A percentile compares a stretch with the other conserved stretches of the same genome.
Evolutionary conservation across 2,329 filamentous ascomycete genomes (phyloP).

Genomic region (Paramyrothecium roridum): DNA sequence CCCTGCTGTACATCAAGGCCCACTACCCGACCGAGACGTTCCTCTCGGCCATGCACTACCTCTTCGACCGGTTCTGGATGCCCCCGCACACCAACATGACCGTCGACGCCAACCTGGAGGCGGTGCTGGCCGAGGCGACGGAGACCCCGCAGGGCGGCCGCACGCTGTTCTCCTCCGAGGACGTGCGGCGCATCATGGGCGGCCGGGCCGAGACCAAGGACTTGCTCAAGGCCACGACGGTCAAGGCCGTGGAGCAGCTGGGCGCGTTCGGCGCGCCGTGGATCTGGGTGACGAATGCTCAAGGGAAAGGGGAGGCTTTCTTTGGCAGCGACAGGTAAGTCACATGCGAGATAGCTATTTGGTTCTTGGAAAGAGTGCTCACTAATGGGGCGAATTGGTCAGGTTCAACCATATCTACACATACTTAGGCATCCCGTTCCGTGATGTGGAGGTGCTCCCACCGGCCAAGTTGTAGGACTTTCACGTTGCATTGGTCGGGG

Average conservation of each 20-base stretch:
- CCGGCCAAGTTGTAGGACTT: slow-evolving; percentile 31
- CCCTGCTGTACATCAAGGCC: slow-evolving; percentile 64
- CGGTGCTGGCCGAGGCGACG: slow-evolving; percentile 29
- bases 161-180: slow-evolving; percentile 43
- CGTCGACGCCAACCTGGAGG: slow-evolving; percentile 49
- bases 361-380: background rate
- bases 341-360: background rate
- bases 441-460: slow-evolving; percentile 40
- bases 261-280: slow-evolving; percentile 78
- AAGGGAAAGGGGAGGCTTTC: slow-evolving; percentile 63
- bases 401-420: slow-evolving; percentile 69
- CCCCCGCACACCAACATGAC: slow-evolving; percentile 56
- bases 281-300: slow-evolving; percentile 62
- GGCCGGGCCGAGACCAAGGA: slow-evolving; percentile 45
- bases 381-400: background rate
- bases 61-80: slow-evolving; percentile 63
- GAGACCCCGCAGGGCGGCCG: slow-evolving; percentile 16
- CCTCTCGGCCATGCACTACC: slow-evolving; percentile 47
- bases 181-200: slow-evolving; percentile 54
- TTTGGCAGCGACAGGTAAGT: slow-evolving; percentile 69
- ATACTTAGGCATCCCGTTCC: slow-evolving; percentile 59
- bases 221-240: slow-evolving; percentile 53
- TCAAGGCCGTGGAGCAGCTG: slow-evolving; percentile 51
- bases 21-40: slow-evolving; percentile 46
- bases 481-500: too few species aligned